Evolutionary conservation across 108 stramenopile species (phyloP).

Genomic region (Cyclotella sp.): DNA sequence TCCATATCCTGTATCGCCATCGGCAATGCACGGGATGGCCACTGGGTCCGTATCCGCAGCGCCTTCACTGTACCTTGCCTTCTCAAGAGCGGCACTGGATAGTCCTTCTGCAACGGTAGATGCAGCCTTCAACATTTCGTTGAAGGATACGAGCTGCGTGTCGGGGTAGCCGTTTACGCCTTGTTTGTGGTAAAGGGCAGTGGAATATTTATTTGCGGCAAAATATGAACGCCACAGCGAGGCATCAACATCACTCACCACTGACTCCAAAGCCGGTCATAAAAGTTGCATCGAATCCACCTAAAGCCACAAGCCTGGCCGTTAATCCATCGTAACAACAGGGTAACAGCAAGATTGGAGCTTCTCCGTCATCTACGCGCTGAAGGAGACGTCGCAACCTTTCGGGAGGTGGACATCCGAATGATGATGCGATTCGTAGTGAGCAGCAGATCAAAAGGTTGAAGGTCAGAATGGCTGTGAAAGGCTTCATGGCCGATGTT

Average conservation of each 20-base stretch:
- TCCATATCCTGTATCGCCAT: slow-evolving; percentile 98
- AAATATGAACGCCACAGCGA: background rate
- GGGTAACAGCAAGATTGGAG: slow-evolving; percentile 81
- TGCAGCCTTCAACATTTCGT: slow-evolving; percentile 87
- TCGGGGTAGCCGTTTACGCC: slow-evolving; percentile 89
- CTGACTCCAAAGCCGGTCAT: slow-evolving; percentile 98
- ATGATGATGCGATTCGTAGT: slow-evolving; percentile 6
- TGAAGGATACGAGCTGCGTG: slow-evolving; percentile 87
- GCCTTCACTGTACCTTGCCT: slow-evolving; percentile 42
- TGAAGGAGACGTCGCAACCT: slow-evolving; percentile 51
- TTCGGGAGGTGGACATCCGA: slow-evolving; percentile 57
- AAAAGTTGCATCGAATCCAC: slow-evolving; percentile 95
- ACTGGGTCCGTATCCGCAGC: slow-evolving; percentile 39
- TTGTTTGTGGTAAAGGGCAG: background rate
- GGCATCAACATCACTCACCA: slow-evolving; percentile 26
- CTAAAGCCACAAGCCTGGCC: slow-evolving; percentile 84
- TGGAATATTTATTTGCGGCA: background rate
- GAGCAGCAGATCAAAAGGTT: background rate
- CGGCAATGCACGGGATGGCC: slow-evolving; percentile 94
- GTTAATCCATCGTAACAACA: slow-evolving; percentile 97
- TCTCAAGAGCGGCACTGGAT: slow-evolving; percentile 72
- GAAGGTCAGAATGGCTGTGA: too few species aligned
- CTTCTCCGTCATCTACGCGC: slow-evolving; percentile 37
- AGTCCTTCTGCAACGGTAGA: slow-evolving; percentile 85
- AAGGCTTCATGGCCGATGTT: slow-evolving; percentile 1